These are phyloP conservation scores for Gryganskiella cystojenkinii DNA, from an alignment of 192 early-diverging fungal genomes.

Conservation along the genomic window DNA sequence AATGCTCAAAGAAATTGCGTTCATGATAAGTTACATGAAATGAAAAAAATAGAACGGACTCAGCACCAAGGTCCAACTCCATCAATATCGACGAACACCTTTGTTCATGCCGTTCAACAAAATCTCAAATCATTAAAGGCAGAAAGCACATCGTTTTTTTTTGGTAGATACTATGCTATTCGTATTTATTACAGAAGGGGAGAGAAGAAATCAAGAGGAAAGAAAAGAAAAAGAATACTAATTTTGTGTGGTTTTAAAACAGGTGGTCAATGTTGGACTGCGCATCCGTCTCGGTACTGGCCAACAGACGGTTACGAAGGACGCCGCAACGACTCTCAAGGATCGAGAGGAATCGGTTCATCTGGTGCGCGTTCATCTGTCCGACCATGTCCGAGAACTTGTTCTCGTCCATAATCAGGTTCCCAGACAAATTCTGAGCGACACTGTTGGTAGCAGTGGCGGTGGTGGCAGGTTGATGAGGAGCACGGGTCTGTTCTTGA, in stretches of 20 bases:
- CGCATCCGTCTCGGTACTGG: conserved; percentile 24
- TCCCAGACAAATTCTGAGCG: conserved; percentile 26
- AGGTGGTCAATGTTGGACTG: conserved; percentile 32
- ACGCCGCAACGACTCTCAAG: conserved; percentile 66
- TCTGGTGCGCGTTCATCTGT: conserved; percentile 63
- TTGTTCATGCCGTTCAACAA: no score
- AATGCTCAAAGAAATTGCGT: no score
- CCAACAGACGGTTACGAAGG: conserved; percentile 43
- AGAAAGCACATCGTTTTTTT: no score
- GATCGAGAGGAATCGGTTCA: conserved; percentile 63
- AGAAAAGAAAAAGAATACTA: background rate
- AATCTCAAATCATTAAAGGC: no score
- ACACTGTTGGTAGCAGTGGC: background rate
- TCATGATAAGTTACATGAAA: no score
- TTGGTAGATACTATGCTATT: no score
- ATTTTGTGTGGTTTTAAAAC: conserved; percentile 7
- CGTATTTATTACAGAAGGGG: no score
- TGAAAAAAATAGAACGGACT: no score
- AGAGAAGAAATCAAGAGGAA: background rate
- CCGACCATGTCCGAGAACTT: conserved; percentile 53
- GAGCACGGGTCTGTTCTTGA: background rate
- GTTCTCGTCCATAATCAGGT: conserved; percentile 49
- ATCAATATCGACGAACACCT: no score
- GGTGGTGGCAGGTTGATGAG: background rate
- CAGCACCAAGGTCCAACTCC: no score